These are phyloP conservation scores for Aspergillus ustus DNA, from an alignment of 2,329 filamentous ascomycete genomes.

Conservation along the genomic window DNA sequence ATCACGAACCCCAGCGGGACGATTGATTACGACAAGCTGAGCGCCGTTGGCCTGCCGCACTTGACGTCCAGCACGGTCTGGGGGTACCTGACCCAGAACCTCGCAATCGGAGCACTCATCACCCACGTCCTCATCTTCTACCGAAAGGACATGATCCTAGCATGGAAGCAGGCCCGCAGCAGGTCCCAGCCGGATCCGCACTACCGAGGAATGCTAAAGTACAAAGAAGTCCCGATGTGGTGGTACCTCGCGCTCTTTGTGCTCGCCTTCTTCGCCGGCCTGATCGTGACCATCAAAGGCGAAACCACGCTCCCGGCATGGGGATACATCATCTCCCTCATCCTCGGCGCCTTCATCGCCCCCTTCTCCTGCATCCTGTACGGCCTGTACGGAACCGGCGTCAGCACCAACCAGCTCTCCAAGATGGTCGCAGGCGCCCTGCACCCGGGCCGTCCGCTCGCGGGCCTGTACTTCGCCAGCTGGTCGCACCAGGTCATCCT, in stretches of 20 bases:
- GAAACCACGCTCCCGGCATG: slow-evolving; percentile 54
- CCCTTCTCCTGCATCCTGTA: slow-evolving; percentile 45
- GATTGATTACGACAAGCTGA: slow-evolving; percentile 34
- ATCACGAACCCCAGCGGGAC: slow-evolving; percentile 30
- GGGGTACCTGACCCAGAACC: slow-evolving; percentile 24
- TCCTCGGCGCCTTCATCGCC: slow-evolving; percentile 51
- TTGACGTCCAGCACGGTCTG: slow-evolving; percentile 33
- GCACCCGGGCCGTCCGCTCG: slow-evolving; percentile 31
- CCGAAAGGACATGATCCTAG: slow-evolving; percentile 27
- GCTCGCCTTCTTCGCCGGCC: slow-evolving; percentile 52
- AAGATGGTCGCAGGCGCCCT: slow-evolving; percentile 34
- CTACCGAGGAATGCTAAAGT: slow-evolving; percentile 31
- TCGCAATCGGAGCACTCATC: slow-evolving; percentile 31
- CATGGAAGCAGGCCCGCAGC: slow-evolving; percentile 29
- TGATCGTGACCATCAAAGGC: slow-evolving; percentile 53
- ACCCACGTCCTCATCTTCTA: slow-evolving; percentile 32
- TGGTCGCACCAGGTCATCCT: slow-evolving; percentile 36
- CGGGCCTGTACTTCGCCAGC: slow-evolving; percentile 33
- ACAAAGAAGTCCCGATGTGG: slow-evolving; percentile 45
- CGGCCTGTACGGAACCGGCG: slow-evolving; percentile 26
- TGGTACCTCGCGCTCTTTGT: slow-evolving; percentile 53
- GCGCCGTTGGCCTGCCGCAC: slow-evolving; percentile 30
- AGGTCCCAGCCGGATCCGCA: slow-evolving; percentile 28
- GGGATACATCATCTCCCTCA: slow-evolving; percentile 54
- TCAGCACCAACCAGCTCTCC: slow-evolving; percentile 29